Base-by-base conservation (phyloP, 768 basidiomycete genomes). In the Rhodotorula paludigena region DNA sequence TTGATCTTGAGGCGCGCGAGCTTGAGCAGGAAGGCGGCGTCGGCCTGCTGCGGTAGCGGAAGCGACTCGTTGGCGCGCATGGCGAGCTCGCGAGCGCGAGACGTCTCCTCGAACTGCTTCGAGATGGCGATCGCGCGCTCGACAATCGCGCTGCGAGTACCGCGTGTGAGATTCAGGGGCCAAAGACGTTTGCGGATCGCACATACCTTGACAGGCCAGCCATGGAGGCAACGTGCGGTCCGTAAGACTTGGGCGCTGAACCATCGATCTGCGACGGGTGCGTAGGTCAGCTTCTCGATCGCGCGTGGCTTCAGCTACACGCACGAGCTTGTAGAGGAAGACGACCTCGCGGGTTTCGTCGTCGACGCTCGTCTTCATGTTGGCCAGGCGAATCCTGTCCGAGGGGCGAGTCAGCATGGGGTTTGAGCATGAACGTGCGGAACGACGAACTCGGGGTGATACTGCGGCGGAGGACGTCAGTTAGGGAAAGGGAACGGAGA, bases 291-390 rank as follows among this genome's bases (percentile, higher is more conserved):
- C 3, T 53, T 30, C 76, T 5, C 76, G 77, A 55, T 79, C n/a
- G n/a, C n/a, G n/a, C n/a, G n/a, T n/a, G n/a, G n/a, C n/a, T n/a
- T n/a, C n/a, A 36, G 8, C 1, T 74, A 74, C 75, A 21, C 77
- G 74, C 42, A 93, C 85, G 39, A 98, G 85, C 80, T 97, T 96
- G 82, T 94, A 98, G 28, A 97, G 82, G 82, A 97, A 98, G 28
- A 82, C 51, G 70, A 89, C 92, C 81, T 90, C 89, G 60, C 88
- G 85, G 76, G 89, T 90, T 71, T 90, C 89, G 57, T 97, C 92
- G 73, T 97, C 90, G 12, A 98, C 88, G 55, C 89, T 82, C 0
- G 94, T 97, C 28, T 88, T 83, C 96, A 99, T 97, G 78, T 96
- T 87, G 88, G 94, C 94, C 62, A 87, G 89, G 63, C 90, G 83